Evolutionary conservation across 352 stramenopile genomes (phyloP).

Genomic region (Globisporangium parvum): DNA sequence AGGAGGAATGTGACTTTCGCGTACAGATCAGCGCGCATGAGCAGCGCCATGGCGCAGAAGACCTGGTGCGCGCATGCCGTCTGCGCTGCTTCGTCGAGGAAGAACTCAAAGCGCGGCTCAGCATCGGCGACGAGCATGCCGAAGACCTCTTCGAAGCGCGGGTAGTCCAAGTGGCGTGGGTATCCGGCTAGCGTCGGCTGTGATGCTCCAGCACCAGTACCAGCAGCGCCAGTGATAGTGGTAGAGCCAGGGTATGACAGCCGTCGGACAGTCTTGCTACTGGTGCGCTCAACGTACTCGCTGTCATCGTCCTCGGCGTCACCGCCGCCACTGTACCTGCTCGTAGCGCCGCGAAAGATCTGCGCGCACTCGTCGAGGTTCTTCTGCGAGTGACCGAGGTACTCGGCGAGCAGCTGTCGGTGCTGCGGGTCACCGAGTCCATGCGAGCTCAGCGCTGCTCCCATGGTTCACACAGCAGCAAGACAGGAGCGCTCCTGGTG

Average conservation of each 20-base stretch:
- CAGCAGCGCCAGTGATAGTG: neutral
- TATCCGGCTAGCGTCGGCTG: constrained; percentile 20
- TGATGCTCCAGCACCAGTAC: too few species aligned
- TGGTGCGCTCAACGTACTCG: neutral
- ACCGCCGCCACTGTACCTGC: constrained; percentile 23
- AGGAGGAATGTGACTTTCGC: constrained; percentile 56
- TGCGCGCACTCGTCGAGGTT: constrained; percentile 47
- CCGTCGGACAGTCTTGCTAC: neutral
- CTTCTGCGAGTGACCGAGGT: constrained; percentile 38
- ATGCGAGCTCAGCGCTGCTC: constrained; percentile 17
- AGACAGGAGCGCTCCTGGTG: neutral
- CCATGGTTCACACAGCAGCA: constrained; percentile 13
- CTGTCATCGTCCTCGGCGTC: constrained; percentile 7
- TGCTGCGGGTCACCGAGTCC: constrained; percentile 14
- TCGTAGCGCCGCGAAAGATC: constrained; percentile 34
- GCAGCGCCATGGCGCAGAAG: constrained; percentile 49
- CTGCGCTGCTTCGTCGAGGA: constrained; percentile 25
- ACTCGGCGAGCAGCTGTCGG: constrained; percentile 46
- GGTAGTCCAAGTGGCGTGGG: constrained; percentile 34
- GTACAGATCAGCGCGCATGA: constrained; percentile 46
- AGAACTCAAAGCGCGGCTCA: constrained; percentile 64
- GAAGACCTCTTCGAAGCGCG: constrained; percentile 72
- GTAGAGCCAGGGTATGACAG: neutral
- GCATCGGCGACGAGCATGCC: constrained; percentile 61
- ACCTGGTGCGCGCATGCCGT: constrained; percentile 46